Evolutionary conservation across 2,329 filamentous ascomycete species (phyloP), one percentile per base, ranked within the genome.

Genomic region (Beauveria australis): DNA sequence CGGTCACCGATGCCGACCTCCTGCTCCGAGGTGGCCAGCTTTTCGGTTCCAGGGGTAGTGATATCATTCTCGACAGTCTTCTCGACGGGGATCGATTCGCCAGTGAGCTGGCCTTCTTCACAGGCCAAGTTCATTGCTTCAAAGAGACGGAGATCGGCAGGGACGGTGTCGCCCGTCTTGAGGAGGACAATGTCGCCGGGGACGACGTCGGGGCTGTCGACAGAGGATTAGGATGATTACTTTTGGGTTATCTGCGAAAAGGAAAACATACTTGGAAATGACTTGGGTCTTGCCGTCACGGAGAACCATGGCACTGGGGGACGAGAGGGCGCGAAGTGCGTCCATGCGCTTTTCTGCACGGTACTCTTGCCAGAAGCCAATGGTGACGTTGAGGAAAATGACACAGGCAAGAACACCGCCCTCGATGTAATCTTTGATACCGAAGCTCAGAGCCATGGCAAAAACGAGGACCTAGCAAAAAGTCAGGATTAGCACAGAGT

Each of bases 91-190:
- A 89, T 77, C 4, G 89, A 89, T 72, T 92, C 89, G 68, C 89
- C 89, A 7, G 89, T 92, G 49, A 92, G 80, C 54, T 89, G 84
- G 51, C 87, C 86, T 72, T 92, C 89, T 66, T 96, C 91, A 68
- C 88, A 91, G 63, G 86, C 85, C 51, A 92, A 79, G 71, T 94
- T 93, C 82, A 92, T 89, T 62, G 81, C 83, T 67, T 91, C 86
- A 65, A 89, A 81, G 22, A 88, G 73, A 59, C 87, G 84, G 46
- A 91, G 72, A 68, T 92, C 89, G 43, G 89, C 89, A 10, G 89
- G 88, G 46, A 91, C 82, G 4, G 87, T 89, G 71, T 91, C 88
- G 62, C 89, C 89, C 73, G 84, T 88, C 74, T 83, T 87, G 67
- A 87, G 78, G 43, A 82, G 75, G 62, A 87, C 78, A 61, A 91